phyloP scores from a whole-genome alignment of 768 basidiomycete genomes.

The Dacryopinax primogenitus region DNA sequence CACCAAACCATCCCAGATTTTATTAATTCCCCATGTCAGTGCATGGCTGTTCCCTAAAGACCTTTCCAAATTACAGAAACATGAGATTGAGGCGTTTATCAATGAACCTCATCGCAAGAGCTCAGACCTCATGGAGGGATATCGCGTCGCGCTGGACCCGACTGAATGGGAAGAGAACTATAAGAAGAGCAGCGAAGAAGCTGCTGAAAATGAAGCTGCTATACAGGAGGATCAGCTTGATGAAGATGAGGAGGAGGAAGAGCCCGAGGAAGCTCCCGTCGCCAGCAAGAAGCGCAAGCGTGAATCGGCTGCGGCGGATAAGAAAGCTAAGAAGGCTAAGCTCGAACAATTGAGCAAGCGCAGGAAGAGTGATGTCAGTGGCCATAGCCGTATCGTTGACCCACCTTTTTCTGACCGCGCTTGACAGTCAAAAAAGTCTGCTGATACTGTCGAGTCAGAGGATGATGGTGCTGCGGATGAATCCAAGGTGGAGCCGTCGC shows the following conservation, averaged over 20 bases:
- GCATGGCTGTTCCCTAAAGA: conserved; percentile 76
- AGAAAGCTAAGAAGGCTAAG: conserved; percentile 47
- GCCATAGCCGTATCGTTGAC: not conserved
- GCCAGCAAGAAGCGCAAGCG: conserved; percentile 30
- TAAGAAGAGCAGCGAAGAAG: conserved; percentile 30
- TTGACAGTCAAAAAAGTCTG: conserved; percentile 38
- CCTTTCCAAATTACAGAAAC: conserved; percentile 58
- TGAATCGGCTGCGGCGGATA: conserved; percentile 29
- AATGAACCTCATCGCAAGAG: conserved; percentile 62
- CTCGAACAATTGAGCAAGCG: conserved; percentile 26
- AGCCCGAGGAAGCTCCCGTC: conserved; percentile 36
- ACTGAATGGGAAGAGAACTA: conserved; percentile 41
- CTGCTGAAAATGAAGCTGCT: conserved; percentile 38
- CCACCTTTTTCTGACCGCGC: not conserved
- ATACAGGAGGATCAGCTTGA: conserved; percentile 57
- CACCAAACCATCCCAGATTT: not conserved
- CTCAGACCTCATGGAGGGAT: conserved; percentile 62
- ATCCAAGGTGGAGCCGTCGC: conserved; percentile 13
- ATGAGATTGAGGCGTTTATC: conserved; percentile 78
- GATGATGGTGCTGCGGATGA: conserved; percentile 33
- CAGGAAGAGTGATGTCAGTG: conserved; percentile 29
- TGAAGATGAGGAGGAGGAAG: conserved; percentile 37
- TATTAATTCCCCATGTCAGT: conserved; percentile 31
- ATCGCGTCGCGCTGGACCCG: conserved; percentile 63
- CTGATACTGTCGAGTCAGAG: conserved; percentile 34